Conservation (phyloP, 441 rosid species). For the Hura crepitans region DNA sequence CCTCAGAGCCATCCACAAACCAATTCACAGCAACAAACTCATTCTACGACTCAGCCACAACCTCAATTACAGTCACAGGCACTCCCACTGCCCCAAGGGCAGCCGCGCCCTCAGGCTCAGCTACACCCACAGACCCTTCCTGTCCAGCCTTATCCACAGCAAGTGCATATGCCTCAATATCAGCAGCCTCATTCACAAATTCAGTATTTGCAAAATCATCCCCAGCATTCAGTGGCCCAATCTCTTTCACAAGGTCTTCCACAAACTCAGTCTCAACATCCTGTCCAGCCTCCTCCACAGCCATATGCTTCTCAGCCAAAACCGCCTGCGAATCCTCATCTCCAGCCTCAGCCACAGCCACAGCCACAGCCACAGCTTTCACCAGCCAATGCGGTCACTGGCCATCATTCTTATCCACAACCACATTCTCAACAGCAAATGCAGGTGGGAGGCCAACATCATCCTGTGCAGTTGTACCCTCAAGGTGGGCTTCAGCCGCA, state of each 20-base stretch:
- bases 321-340: conserved; percentile 36
- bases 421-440: conserved; percentile 42
- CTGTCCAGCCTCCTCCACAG: conserved; percentile 30
- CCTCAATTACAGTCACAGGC: conserved; percentile 35
- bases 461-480: conserved; percentile 31
- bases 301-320: conserved; percentile 31
- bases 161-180: conserved; percentile 38
- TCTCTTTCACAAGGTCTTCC: conserved; percentile 33
- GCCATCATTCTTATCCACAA: conserved; percentile 56
- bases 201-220: conserved; percentile 31
- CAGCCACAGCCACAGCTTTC: conserved; percentile 31
- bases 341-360: conserved; percentile 34
- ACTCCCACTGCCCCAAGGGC: conserved; percentile 29
- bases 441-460: conserved; percentile 40
- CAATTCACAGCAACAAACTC: conserved; percentile 44
- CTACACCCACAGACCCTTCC: conserved; percentile 30
- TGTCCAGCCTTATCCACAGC: conserved; percentile 31
- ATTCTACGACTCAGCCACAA: conserved; percentile 28
- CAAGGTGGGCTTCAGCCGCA: conserved; percentile 42
- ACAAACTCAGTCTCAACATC: conserved; percentile 34
- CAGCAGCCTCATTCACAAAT: conserved; percentile 42
- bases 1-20: conserved; percentile 38
- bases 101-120: conserved; percentile 38
- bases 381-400: conserved; percentile 44
- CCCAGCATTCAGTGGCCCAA: conserved; percentile 34